These are phyloP conservation scores for Aspergillus melleus DNA, from an alignment of 2,329 filamentous ascomycete species.

Conservation along the genomic window DNA sequence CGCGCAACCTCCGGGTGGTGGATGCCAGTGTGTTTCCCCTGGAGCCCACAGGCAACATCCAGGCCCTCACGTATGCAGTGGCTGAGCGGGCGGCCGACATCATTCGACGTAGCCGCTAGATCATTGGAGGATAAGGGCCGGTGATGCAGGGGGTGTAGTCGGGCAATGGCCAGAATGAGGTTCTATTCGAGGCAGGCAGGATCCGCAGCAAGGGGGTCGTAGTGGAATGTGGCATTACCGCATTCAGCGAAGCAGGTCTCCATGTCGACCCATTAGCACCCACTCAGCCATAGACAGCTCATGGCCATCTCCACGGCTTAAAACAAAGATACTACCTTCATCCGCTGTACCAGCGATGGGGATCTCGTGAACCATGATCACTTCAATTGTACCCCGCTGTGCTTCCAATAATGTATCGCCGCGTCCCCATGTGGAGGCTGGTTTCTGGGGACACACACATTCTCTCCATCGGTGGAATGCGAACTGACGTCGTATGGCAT, in stretches of 20 bases:
- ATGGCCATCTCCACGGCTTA: not conserved
- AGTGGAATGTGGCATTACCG: conserved; percentile 9
- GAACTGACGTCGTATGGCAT: not conserved
- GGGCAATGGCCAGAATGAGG: not conserved
- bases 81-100: conserved; percentile 34
- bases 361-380: not conserved
- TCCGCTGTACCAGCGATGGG: not conserved
- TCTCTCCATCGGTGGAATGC: conserved; percentile 9
- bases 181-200: not conserved
- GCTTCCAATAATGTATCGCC: not conserved
- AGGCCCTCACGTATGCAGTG: conserved; percentile 38
- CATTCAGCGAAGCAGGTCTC: conserved; percentile 6
- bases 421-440: not conserved
- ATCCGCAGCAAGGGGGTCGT: not conserved
- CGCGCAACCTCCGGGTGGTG: conserved; percentile 29
- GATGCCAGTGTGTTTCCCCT: conserved; percentile 37
- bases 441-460: conserved; percentile 12
- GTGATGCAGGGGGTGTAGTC: not conserved
- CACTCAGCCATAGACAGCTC: not conserved
- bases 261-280: not conserved
- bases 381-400: not conserved
- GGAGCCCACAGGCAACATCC: conserved; percentile 37
- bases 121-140: not conserved
- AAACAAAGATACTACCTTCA: conserved; percentile 1
- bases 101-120: conserved; percentile 10